Evolutionary conservation across 2,329 filamentous ascomycete species (phyloP), one percentile per base, ranked within the genome.

Genomic region (Teratosphaeria gauchensis): DNA sequence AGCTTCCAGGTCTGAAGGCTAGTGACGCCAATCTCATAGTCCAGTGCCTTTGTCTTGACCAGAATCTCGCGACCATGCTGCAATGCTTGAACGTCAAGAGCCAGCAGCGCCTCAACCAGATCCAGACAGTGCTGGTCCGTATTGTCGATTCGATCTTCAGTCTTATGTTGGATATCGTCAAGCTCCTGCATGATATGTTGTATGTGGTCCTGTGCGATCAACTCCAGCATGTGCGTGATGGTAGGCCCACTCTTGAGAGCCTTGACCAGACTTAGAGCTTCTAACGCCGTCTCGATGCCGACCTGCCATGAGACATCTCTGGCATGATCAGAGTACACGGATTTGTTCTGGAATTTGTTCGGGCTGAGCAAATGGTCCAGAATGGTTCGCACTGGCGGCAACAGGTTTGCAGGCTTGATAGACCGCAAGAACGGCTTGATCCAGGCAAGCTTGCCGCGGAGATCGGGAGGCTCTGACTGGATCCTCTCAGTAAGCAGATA

Each of bases 1-100:
- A 84, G 81, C 62, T 90, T 87, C 87, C 92, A 96, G 51, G 96
- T 83, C 16, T 84, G 81, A 16, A 86, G 79, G 0, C 90, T 92
- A 58, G 89, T 82, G 19, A 86, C 84, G 63, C 84, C 83, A 51
- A 88, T 72, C 59, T 88, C 82, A 64, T 85, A 81, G 55, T 87
- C 87, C 21, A 90, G 80, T 51, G 81, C 77, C 51, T 80, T 80
- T 21, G 80, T 80, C 8, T 79, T 77, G 21, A 83, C 78, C 56
- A 95, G 82, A 5, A 85, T 81, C 58, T 83, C 81, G 66, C 84
- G 87, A 69, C 92, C 88, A 56, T 84, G 82, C 54, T 80, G 81
- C 4, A 90, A 78, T 32, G 86, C 86, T 62, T 86, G 83, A 55
- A 87, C 86, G 71, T 92, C 89, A 4, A 92, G 78, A 3, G 82